phyloP scores from a whole-genome alignment of 2,329 filamentous ascomycete genomes.

The Penicillium aurantiogriseum region DNA sequence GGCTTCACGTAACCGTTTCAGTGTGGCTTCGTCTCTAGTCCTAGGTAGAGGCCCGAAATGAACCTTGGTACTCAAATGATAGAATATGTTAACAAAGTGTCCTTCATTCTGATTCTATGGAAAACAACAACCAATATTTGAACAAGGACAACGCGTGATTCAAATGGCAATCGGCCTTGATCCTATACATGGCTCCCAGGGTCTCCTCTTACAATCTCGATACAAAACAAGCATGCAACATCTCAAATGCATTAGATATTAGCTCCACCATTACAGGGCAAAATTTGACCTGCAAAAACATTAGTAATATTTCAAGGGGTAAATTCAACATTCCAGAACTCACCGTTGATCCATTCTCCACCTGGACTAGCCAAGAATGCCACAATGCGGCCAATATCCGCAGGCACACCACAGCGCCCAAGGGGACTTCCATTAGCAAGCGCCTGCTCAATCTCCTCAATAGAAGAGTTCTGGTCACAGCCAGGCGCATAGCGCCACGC shows the following conservation, averaged over 20 bases:
- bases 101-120: background rate
- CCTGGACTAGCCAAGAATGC: slow-evolving; percentile 57
- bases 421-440: slow-evolving; percentile 60
- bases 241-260: slow-evolving; percentile 19
- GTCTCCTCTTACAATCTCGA: background rate
- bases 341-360: slow-evolving; percentile 65
- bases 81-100: background rate
- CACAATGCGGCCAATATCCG: slow-evolving; percentile 60
- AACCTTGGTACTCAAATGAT: background rate
- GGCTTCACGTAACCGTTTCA: background rate
- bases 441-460: slow-evolving; percentile 56
- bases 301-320: slow-evolving; percentile 1
- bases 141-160: background rate
- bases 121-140: background rate
- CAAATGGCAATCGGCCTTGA: background rate
- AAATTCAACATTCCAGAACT: slow-evolving; percentile 23
- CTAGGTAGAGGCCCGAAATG: background rate
- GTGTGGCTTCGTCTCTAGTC: background rate
- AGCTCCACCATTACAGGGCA: slow-evolving; percentile 25
- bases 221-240: background rate
- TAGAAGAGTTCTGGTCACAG: slow-evolving; percentile 36
- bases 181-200: background rate
- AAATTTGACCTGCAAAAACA: slow-evolving; percentile 20
- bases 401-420: slow-evolving; percentile 57
- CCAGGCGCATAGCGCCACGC: slow-evolving; percentile 65